phyloP scores from a whole-genome alignment of 345 rosid species.

The Melaleuca quinquenervia region DNA sequence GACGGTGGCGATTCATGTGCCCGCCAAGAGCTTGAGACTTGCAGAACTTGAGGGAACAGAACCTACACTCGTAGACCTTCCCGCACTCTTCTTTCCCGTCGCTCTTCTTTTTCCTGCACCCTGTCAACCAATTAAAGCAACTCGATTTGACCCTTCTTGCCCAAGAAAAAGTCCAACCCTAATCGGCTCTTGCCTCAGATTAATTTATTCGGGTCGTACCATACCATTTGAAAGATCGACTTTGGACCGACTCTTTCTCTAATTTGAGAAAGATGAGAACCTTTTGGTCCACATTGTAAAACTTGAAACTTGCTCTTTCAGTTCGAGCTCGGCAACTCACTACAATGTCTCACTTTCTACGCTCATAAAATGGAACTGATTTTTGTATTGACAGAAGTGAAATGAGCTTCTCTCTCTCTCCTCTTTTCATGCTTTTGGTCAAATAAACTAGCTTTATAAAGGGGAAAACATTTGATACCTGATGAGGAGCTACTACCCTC shows the following conservation, averaged over 20 bases:
- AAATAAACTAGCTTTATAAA: neutral
- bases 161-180: slow-evolving; percentile 19
- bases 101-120: slow-evolving; percentile 47
- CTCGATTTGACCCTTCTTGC: slow-evolving; percentile 23
- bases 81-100: slow-evolving; percentile 72
- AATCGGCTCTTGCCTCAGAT: neutral
- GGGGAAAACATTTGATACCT: slow-evolving; percentile 16
- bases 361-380: neutral
- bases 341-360: neutral
- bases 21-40: slow-evolving; percentile 99
- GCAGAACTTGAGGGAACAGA: slow-evolving; percentile 99
- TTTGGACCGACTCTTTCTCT: neutral
- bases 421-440: neutral
- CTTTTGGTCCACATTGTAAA: neutral
- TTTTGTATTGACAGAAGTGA: neutral
- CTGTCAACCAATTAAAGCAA: slow-evolving; percentile 22
- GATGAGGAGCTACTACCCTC: slow-evolving; percentile 54
- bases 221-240: neutral
- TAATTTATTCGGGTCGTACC: neutral
- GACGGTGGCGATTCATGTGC: slow-evolving; percentile 99
- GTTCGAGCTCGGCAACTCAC: neutral
- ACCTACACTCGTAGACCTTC: slow-evolving; percentile 94
- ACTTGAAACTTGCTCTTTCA: neutral
- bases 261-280: neutral
- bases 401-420: neutral